These are phyloP conservation scores for Lignosus rhinocerotis DNA, from an alignment of 1,284 basidiomycete genomes.

Conservation along the genomic window DNA sequence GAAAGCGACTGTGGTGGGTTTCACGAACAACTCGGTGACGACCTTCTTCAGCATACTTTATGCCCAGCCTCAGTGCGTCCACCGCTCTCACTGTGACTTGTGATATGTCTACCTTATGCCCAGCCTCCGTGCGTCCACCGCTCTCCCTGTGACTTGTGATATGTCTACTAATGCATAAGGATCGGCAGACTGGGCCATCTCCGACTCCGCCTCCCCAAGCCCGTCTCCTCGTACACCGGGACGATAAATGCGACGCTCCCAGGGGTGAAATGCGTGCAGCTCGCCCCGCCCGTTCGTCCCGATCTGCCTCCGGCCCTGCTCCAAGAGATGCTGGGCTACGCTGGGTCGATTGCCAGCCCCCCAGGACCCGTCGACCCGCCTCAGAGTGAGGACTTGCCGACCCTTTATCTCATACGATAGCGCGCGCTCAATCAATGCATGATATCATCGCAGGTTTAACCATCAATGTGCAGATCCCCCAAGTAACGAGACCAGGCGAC, in stretches of 20 bases:
- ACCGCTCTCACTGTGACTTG: too few relatives aligned
- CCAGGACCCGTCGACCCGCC: conserved; percentile 31
- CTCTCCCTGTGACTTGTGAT: too few relatives aligned
- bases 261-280: conserved; percentile 52
- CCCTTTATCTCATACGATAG: neutral
- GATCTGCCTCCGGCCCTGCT: conserved; percentile 33
- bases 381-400: conserved; percentile 43
- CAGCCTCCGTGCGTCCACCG: conserved; percentile 36
- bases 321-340: conserved; percentile 19
- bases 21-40: conserved; percentile 24
- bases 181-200: conserved; percentile 17
- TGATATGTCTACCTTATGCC: conserved; percentile 59
- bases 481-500: conserved; percentile 35
- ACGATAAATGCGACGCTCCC: conserved; percentile 40
- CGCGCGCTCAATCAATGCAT: conserved; percentile 2
- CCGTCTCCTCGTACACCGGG: conserved; percentile 40
- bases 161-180: too few relatives aligned
- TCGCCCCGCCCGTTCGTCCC: conserved; percentile 34
- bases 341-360: conserved; percentile 21
- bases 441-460: conserved; percentile 43
- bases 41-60: conserved; percentile 56
- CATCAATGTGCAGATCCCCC: conserved; percentile 54
- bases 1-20: conserved; percentile 7
- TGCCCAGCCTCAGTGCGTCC: conserved; percentile 42
- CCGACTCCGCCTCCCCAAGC: conserved; percentile 46